phyloP scores from a whole-genome alignment of 768 basidiomycete genomes.

The Ramaria rubella region DNA sequence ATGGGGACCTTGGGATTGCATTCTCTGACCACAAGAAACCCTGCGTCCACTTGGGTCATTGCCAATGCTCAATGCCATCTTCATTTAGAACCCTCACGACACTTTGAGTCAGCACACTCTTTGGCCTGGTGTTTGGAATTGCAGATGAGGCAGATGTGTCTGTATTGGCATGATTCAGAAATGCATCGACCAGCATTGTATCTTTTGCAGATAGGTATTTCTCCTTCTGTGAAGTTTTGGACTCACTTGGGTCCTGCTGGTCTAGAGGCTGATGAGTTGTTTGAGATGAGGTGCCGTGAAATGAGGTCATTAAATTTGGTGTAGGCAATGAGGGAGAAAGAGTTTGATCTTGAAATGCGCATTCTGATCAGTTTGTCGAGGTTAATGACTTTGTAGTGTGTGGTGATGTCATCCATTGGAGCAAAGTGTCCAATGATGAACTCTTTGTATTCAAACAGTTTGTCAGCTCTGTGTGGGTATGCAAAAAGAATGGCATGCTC shows the following conservation, averaged over 20 bases:
- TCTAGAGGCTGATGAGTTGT: neutral
- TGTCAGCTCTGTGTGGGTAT: too few relatives aligned
- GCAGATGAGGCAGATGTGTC: neutral
- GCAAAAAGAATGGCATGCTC: slow-evolving; percentile 16
- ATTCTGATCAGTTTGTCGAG: too few relatives aligned
- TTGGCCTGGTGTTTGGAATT: neutral
- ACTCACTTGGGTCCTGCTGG: neutral
- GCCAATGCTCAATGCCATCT: neutral
- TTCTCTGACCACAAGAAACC: neutral
- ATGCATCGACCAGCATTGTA: neutral
- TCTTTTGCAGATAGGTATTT: neutral
- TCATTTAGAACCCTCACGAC: neutral
- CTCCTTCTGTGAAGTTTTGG: neutral
- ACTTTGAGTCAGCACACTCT: neutral
- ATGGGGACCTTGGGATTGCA: slow-evolving; percentile 2
- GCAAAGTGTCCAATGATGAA: too few relatives aligned
- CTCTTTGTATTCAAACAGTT: too few relatives aligned
- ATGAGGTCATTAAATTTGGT: neutral
- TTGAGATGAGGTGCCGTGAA: neutral
- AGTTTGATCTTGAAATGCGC: neutral
- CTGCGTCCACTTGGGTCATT: neutral
- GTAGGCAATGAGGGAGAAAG: neutral
- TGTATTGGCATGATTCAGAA: neutral
- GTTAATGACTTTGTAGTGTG: slow-evolving; percentile 22
- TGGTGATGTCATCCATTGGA: neutral